phyloP scores from a whole-genome alignment of 257 asterid genomes.

The Primulina tabacum region DNA sequence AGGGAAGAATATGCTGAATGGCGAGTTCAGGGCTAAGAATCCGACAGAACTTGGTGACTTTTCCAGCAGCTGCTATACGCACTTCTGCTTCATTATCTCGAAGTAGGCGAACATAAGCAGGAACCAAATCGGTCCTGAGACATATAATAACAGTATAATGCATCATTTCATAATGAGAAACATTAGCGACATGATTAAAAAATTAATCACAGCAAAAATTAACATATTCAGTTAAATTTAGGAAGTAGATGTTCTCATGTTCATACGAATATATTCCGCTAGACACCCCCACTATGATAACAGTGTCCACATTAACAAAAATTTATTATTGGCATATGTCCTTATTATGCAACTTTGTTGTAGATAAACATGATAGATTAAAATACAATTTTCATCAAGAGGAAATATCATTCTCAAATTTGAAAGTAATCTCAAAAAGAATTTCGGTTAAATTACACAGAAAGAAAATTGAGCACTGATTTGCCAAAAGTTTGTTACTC shows the following conservation, averaged over 20 bases:
- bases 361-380: too few species aligned
- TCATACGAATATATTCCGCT: neutral
- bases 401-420: too few species aligned
- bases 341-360: too few species aligned
- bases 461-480: too few species aligned
- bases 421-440: too few species aligned
- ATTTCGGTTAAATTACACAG: too few species aligned
- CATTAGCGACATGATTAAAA: neutral
- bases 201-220: neutral
- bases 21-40: conserved; percentile 84
- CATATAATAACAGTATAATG: conserved; percentile 22
- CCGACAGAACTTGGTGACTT: conserved; percentile 78
- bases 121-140: conserved; percentile 81
- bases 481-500: too few species aligned
- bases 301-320: neutral
- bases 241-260: neutral
- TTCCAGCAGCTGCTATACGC: conserved; percentile 89
- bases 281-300: neutral
- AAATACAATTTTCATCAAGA: too few species aligned
- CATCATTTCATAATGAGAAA: conserved; percentile 20
- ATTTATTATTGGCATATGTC: too few species aligned
- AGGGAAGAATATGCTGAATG: conserved; percentile 85
- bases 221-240: neutral
- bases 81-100: conserved; percentile 94
- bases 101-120: conserved; percentile 88